Base-by-base conservation (phyloP, 1,284 basidiomycete species). In the Pterulicium gracile region DNA sequence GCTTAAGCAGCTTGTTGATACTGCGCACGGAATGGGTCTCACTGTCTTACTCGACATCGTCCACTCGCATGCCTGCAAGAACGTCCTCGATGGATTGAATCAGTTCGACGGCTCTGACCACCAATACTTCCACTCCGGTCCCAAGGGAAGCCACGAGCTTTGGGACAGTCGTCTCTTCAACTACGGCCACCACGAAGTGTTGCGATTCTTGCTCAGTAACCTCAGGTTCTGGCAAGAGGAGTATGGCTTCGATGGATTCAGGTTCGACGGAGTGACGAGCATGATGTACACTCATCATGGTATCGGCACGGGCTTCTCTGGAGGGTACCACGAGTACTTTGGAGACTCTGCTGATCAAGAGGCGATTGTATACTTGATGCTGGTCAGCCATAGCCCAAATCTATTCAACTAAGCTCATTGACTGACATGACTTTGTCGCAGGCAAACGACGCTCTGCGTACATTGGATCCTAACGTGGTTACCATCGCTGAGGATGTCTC, bases 271-370 rank as follows among this genome's bases (percentile, higher is more conserved):
- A 35, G 95, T 98, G 36, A 98, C 95, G 3, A 95, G 90, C 58
- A 98, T 98, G 91, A 93, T 98, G 85, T 98, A 98, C 66, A 68
- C 77, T 24, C 95, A 98, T 59, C 95, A 98, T 63, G 95, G 95
- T 17, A 98, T 98, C 55, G 95, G 95, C 14, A 81, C 93, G 2
- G 95, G 94, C 2, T 98, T 98, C 68, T 95, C 91, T 41, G 94
- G 94, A 19, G 93, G 88, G 3, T 98, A 98, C 64, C 89, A 97
- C 60, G 95, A 98, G 65, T 98, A 98, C 66, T 98, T 97, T 62
- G 94, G 94, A 4, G 71, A 79, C 19, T 68, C 66, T 4, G 86
- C 88, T 14, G 95, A 98, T 56, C 67, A 83, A 42, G 94, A 98
- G 58, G 93, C 82, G 3, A 83, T 98, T 52, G 86, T 87, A 13